These are phyloP conservation scores for Microbotryum saponariae DNA, from an alignment of 1,284 basidiomycete genomes.

Conservation along the genomic window DNA sequence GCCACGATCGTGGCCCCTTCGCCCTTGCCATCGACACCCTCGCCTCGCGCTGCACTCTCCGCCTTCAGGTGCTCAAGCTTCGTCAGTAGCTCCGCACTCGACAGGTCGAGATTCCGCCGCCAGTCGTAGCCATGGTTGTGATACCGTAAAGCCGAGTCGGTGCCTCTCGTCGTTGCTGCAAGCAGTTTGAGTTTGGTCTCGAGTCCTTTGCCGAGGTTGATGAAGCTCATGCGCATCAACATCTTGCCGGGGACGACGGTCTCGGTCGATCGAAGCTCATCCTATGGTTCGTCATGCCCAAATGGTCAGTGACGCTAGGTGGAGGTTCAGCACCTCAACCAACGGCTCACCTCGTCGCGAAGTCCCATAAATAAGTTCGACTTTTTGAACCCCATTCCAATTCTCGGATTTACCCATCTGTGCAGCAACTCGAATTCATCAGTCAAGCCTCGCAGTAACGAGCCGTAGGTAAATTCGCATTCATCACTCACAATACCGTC, in stretches of 20 bases:
- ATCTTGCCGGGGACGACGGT: constrained; percentile 36
- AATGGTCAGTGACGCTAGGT: background rate
- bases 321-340: background rate
- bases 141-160: constrained; percentile 21
- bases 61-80: constrained; percentile 30
- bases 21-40: constrained; percentile 22
- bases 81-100: constrained; percentile 16
- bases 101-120: constrained; percentile 29
- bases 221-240: constrained; percentile 35
- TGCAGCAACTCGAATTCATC: too few relatives aligned
- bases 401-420: constrained; percentile 36
- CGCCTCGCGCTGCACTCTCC: constrained; percentile 24
- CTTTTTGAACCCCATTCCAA: constrained; percentile 37
- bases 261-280: constrained; percentile 32
- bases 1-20: constrained; percentile 39
- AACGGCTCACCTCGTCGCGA: constrained; percentile 30
- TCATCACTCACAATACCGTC: constrained; percentile 34
- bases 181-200: constrained; percentile 28
- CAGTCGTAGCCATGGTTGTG: constrained; percentile 40
- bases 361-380: constrained; percentile 38
- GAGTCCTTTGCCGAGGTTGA: constrained; percentile 39
- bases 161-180: background rate
- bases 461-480: too few relatives aligned
- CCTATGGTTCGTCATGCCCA: background rate
- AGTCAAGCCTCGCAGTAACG: constrained; percentile 14